phyloP scores from a whole-genome alignment of 202 grass and related monocot genomes.

The Zoysia matrella region DNA sequence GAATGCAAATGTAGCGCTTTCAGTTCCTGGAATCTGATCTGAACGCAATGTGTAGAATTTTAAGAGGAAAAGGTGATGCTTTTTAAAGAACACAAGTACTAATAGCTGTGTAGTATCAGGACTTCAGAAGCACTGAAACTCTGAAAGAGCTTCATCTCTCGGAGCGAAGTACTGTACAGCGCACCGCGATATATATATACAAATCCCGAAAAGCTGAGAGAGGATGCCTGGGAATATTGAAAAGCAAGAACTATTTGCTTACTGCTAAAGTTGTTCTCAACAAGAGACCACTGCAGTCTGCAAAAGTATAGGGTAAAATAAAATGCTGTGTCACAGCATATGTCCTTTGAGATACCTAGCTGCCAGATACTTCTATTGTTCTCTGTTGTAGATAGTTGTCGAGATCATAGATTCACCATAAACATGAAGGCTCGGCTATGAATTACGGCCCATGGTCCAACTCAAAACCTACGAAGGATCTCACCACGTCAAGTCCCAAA shows the following conservation, averaged over 20 bases:
- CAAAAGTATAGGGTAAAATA: background rate
- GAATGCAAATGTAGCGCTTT: too few relatives aligned
- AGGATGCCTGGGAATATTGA: slow-evolving; percentile 20
- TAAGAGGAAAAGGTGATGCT: slow-evolving; percentile 27
- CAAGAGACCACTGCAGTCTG: background rate
- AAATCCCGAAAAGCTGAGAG: slow-evolving; percentile 28
- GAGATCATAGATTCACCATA: too few relatives aligned
- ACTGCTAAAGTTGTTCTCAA: slow-evolving; percentile 40
- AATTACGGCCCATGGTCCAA: too few relatives aligned
- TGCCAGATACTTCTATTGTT: background rate
- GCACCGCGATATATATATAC: background rate
- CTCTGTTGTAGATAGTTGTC: too few relatives aligned
- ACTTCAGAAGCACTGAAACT: slow-evolving; percentile 30
- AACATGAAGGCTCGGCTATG: too few relatives aligned
- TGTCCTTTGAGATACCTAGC: slow-evolving; percentile 1
- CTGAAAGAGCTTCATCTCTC: slow-evolving; percentile 16
- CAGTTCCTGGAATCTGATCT: too few relatives aligned
- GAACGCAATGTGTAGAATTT: slow-evolving; percentile 17
- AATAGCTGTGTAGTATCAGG: slow-evolving; percentile 31
- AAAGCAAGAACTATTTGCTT: slow-evolving; percentile 43
- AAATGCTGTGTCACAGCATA: background rate
- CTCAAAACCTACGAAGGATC: too few relatives aligned
- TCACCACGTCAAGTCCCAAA: too few relatives aligned
- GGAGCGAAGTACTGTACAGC: slow-evolving; percentile 18
- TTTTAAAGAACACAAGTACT: slow-evolving; percentile 40